phyloP scores from a whole-genome alignment of 2,329 filamentous ascomycete species.

The Drechslera avenae region DNA sequence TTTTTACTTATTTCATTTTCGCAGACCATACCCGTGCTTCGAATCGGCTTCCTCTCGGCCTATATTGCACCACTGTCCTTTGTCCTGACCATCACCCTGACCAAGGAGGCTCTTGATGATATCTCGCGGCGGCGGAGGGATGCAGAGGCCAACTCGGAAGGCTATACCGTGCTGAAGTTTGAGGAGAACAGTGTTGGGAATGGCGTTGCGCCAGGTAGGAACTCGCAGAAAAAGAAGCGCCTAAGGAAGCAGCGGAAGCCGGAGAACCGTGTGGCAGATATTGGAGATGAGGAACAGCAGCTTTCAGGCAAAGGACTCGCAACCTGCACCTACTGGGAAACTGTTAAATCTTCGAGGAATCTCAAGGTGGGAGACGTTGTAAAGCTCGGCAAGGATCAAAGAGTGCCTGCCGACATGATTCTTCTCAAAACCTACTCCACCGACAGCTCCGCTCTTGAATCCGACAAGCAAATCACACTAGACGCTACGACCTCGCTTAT shows the following conservation, averaged over 20 bases:
- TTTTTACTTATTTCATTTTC: conserved; percentile 94
- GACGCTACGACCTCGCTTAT: conserved; percentile 24
- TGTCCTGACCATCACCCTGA: conserved; percentile 88
- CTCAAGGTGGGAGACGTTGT: conserved; percentile 95
- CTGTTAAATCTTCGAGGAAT: conserved; percentile 81
- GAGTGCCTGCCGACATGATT: conserved; percentile 91
- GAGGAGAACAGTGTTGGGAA: conserved; percentile 57
- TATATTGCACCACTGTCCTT: conserved; percentile 93
- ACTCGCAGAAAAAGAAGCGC: conserved; percentile 38
- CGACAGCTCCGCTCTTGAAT: conserved; percentile 21
- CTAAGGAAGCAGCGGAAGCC: conserved; percentile 41
- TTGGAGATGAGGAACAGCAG: conserved; percentile 69
- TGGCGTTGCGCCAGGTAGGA: conserved; percentile 40
- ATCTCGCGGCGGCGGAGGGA: conserved; percentile 84
- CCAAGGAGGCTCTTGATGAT: conserved; percentile 95
- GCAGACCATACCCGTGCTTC: conserved; percentile 84
- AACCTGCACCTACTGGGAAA: conserved; percentile 65
- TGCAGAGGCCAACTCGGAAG: conserved; percentile 91
- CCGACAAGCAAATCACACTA: conserved; percentile 4
- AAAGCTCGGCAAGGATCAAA: conserved; percentile 87
- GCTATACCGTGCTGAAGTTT: conserved; percentile 78
- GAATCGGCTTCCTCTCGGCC: conserved; percentile 92
- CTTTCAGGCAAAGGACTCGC: conserved; percentile 40
- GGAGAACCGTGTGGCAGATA: conserved; percentile 63
- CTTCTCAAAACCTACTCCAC: conserved; percentile 78